A percentile compares a stretch with the other conserved stretches of the same genome.
phyloP scores from a whole-genome alignment of 2,329 filamentous ascomycete genomes.

The Epichloe sibirici region DNA sequence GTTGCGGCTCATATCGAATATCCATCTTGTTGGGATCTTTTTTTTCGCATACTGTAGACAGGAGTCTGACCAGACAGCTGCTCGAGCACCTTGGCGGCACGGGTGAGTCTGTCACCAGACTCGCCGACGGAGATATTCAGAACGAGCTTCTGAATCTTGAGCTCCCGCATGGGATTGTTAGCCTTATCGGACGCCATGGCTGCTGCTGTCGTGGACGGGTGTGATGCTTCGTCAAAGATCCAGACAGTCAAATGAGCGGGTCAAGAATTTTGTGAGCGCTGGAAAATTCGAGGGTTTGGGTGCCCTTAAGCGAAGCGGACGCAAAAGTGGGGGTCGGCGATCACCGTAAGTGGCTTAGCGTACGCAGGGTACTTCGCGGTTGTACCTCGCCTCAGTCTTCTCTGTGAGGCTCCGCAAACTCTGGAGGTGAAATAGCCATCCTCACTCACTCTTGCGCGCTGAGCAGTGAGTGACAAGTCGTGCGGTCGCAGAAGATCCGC shows the following conservation, averaged over 20 bases:
- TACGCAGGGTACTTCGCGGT: constrained; percentile 15
- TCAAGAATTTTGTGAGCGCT: constrained; percentile 23
- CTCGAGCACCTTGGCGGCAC: constrained; percentile 99
- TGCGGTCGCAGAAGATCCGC: constrained; percentile 27
- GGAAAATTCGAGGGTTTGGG: constrained; percentile 28
- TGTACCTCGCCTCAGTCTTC: constrained; percentile 26
- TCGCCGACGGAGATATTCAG: constrained; percentile 99
- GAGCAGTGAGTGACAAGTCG: constrained; percentile 27
- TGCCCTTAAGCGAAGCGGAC: constrained; percentile 23
- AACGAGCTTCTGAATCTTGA: constrained; percentile 98
- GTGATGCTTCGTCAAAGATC: constrained; percentile 23
- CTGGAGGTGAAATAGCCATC: constrained; percentile 21
- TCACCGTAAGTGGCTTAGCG: constrained; percentile 14
- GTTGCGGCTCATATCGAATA: constrained; percentile 5
- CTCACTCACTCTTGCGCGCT: constrained; percentile 28
- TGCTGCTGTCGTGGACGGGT: constrained; percentile 24
- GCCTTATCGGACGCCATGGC: constrained; percentile 62
- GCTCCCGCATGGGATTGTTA: constrained; percentile 98
- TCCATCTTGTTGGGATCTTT: background rate
- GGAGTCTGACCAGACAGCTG: constrained; percentile 99
- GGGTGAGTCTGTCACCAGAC: constrained; percentile 99
- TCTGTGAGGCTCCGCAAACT: constrained; percentile 34
- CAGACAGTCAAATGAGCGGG: constrained; percentile 14
- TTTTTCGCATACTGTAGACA: constrained; percentile 71
- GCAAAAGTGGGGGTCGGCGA: constrained; percentile 11